Evolutionary conservation across 176 grass and related monocot genomes (phyloP), one percentile per base, ranked within the genome.

Genomic region (Cenchrus fungigraminus): DNA sequence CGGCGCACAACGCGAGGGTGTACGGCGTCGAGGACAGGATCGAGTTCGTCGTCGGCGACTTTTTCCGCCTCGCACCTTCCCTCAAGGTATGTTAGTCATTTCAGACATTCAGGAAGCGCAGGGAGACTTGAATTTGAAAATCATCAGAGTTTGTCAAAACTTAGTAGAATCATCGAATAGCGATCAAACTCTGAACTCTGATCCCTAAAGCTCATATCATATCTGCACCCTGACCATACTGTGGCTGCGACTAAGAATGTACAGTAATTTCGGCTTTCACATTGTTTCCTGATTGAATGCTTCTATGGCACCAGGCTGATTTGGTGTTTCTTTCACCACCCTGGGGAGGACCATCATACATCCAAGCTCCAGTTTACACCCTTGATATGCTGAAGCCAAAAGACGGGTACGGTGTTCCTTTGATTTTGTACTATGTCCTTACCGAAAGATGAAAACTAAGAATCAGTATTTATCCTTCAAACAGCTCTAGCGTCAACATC

Each of bases 291-390:
- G 37, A 88, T 34, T 54, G 49, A 32, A 34, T 70, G 28, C 62
- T 77, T 57, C 12, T 59, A 8, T 55, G 73, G 1, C 45, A 64
- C 53, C 65, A 95, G 93, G 93, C 87, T 72, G 90, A 95, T 86
- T 6, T 86, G 61, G 73, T 95, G 85, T 95, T 95, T 79, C 85
- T 95, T 88, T 95, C 90, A 49, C 93, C 93, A 70, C 93, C 93
- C 50, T 95, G 93, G 93, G 93, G 93, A 92, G 90, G 93, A 0
- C 93, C 93, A 78, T 86, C 93, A 7, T 95, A 92, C 78, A 71
- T 57, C 2, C 25, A 90, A 54, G 58, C 88, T 13, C 34, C 77
- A 61, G 45, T 73, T 50, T 95, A 90, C 88, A 84, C 85, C n/a
- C 87, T 95, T 19, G 93, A 95, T 78, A 88, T 95, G 85, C 74